Conservation (phyloP, 768 basidiomycete species). For the Auricularia cornea region DNA sequence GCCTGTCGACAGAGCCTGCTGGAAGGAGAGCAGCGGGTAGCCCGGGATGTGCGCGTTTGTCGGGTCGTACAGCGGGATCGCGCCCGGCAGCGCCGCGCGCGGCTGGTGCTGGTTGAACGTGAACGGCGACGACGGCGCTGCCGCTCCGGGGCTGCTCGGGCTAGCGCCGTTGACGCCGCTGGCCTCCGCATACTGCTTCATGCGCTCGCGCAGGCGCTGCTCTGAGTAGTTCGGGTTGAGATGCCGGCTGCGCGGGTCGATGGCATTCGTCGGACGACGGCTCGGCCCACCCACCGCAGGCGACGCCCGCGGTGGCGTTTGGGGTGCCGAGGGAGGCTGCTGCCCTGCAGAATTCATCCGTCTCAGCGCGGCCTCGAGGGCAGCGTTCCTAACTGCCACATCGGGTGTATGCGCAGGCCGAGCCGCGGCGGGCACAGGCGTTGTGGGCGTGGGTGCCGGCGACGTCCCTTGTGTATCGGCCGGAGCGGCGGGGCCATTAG, state of each 20-base stretch:
- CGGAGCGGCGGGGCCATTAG: too few species aligned
- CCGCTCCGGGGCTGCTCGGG: conserved; percentile 3
- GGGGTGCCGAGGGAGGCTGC: too few species aligned
- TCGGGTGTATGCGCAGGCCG: background rate
- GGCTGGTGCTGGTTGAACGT: conserved; percentile 5
- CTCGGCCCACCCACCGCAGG: too few species aligned
- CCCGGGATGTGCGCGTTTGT: conserved; percentile 2
- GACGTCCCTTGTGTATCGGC: background rate
- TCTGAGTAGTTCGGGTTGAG: background rate
- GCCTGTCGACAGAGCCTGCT: background rate
- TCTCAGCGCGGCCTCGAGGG: background rate
- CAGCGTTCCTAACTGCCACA: background rate
- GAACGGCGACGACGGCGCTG: conserved; percentile 3
- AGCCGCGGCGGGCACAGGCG: conserved; percentile 5
- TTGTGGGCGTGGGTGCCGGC: conserved; percentile 8
- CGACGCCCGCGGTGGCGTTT: too few species aligned
- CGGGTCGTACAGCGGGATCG: conserved; percentile 38
- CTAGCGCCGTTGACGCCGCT: background rate
- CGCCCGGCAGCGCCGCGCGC: conserved; percentile 9
- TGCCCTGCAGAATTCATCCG: background rate
- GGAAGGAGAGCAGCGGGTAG: conserved; percentile 5
- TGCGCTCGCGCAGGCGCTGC: background rate
- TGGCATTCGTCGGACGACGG: too few species aligned
- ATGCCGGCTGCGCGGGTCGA: background rate
- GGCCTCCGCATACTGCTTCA: background rate